A percentile compares a stretch with the other conserved stretches of the same genome.
phyloP scores from a whole-genome alignment of 2,329 filamentous ascomycete species.

The Kalaharituber pfeilii region DNA sequence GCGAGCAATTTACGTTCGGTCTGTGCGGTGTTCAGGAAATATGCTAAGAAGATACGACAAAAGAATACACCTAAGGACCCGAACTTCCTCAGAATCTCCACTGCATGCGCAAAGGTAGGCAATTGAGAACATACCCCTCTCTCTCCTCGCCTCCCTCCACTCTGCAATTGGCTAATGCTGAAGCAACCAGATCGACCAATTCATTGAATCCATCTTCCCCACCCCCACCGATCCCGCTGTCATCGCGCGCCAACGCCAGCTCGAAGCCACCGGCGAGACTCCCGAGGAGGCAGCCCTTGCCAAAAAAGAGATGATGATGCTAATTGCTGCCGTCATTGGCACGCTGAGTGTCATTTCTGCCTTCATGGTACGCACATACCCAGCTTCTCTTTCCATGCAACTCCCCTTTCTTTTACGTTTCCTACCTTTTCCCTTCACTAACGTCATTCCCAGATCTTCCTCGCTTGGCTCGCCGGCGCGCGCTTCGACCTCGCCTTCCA shows the following conservation, averaged over 20 bases:
- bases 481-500: constrained; percentile 55
- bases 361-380: constrained; percentile 65
- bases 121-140: too few species aligned
- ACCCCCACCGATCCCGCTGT: constrained; percentile 42
- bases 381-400: constrained; percentile 3
- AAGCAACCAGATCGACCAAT: constrained; percentile 60
- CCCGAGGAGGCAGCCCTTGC: constrained; percentile 41
- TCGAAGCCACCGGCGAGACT: constrained; percentile 29
- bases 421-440: too few species aligned
- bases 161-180: constrained; percentile 7
- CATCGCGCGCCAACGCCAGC: constrained; percentile 26
- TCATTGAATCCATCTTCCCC: constrained; percentile 87
- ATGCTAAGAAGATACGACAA: constrained; percentile 64
- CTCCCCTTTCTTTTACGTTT: background rate
- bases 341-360: constrained; percentile 55
- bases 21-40: constrained; percentile 64
- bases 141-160: background rate
- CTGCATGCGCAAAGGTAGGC: constrained; percentile 66
- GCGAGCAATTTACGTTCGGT: constrained; percentile 73
- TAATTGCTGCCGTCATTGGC: constrained; percentile 47
- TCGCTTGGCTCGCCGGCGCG: constrained; percentile 65
- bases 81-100: constrained; percentile 79
- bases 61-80: constrained; percentile 92
- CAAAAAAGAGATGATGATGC: constrained; percentile 39
- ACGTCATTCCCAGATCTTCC: constrained; percentile 61